phyloP scores from a whole-genome alignment of 345 rosid genomes.

The Euphorbia peplus region DNA sequence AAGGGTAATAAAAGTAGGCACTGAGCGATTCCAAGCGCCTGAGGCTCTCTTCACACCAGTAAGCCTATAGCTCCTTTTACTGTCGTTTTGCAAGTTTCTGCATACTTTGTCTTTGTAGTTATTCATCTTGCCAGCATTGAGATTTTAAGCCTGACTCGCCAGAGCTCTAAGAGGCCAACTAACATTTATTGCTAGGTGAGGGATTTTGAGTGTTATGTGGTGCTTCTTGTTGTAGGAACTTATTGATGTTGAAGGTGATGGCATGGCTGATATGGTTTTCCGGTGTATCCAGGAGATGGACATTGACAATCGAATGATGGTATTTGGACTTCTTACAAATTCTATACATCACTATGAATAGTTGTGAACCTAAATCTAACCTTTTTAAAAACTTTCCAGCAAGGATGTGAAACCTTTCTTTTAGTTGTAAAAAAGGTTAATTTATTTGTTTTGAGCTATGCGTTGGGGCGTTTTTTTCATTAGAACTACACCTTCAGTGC shows the following conservation, averaged over 20 bases:
- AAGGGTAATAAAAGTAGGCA: slow-evolving; percentile 90
- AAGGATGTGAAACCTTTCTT: neutral
- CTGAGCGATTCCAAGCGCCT: slow-evolving; percentile 99
- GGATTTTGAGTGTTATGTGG: slow-evolving; percentile 9
- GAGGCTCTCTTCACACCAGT: slow-evolving; percentile 99
- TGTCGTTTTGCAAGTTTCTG: slow-evolving; percentile 2
- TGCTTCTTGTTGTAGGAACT: slow-evolving; percentile 57
- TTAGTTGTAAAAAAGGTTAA: neutral
- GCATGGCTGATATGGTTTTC: slow-evolving; percentile 99
- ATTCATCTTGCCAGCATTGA: neutral
- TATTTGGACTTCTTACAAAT: slow-evolving; percentile 26
- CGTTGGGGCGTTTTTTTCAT: neutral
- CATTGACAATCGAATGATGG: slow-evolving; percentile 96
- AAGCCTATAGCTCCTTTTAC: slow-evolving; percentile 17
- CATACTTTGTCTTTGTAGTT: neutral
- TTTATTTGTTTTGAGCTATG: neutral
- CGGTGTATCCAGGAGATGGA: slow-evolving; percentile 99
- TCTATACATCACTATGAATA: neutral
- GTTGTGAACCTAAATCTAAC: neutral
- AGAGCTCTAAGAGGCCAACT: slow-evolving; percentile 1
- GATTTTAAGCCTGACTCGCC: neutral
- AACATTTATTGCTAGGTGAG: neutral
- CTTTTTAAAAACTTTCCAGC: neutral
- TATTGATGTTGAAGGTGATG: slow-evolving; percentile 98
- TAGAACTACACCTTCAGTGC: neutral